Evolutionary conservation across 768 basidiomycete species (phyloP).

Genomic region (Sarcodon aspratus): DNA sequence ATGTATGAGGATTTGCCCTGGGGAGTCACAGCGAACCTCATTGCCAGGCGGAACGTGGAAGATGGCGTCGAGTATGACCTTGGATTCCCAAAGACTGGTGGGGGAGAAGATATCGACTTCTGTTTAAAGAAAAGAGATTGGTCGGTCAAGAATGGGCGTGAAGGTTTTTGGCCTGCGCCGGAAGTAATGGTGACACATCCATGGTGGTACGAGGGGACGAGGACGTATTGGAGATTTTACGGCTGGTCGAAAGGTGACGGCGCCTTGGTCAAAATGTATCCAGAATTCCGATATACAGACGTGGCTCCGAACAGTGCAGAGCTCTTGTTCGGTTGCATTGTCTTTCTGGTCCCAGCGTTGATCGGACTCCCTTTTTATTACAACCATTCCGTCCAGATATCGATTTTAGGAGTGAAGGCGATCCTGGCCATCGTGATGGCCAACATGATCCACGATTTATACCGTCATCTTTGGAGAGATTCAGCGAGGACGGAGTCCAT

Average conservation of each 20-base stretch:
- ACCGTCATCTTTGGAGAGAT: conserved; percentile 34
- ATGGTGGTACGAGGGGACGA: conserved; percentile 38
- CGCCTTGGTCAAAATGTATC: conserved; percentile 34
- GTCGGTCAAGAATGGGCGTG: conserved; percentile 19
- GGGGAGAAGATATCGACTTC: conserved; percentile 55
- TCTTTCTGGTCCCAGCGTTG: neutral
- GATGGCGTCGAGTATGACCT: conserved; percentile 36
- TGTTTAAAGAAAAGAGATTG: conserved; percentile 34
- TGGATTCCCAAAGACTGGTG: conserved; percentile 49
- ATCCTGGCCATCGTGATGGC: conserved; percentile 20
- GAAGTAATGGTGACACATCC: conserved; percentile 40
- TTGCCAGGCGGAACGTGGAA: conserved; percentile 30
- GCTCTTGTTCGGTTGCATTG: conserved; percentile 17
- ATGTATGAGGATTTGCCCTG: conserved; percentile 39
- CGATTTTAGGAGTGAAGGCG: conserved; percentile 11
- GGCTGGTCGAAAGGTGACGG: conserved; percentile 53
- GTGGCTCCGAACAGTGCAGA: conserved; percentile 40
- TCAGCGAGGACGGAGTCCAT: conserved; percentile 19
- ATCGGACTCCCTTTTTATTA: neutral
- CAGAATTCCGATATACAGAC: conserved; percentile 33
- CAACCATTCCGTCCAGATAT: neutral
- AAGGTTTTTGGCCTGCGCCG: conserved; percentile 38
- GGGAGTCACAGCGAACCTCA: conserved; percentile 53
- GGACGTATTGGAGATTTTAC: conserved; percentile 41
- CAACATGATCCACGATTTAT: conserved; percentile 37